A percentile compares a stretch with the other conserved stretches of the same genome.
phyloP scores from a whole-genome alignment of 768 basidiomycete species.

The Strobilomyces echinocephalus region DNA sequence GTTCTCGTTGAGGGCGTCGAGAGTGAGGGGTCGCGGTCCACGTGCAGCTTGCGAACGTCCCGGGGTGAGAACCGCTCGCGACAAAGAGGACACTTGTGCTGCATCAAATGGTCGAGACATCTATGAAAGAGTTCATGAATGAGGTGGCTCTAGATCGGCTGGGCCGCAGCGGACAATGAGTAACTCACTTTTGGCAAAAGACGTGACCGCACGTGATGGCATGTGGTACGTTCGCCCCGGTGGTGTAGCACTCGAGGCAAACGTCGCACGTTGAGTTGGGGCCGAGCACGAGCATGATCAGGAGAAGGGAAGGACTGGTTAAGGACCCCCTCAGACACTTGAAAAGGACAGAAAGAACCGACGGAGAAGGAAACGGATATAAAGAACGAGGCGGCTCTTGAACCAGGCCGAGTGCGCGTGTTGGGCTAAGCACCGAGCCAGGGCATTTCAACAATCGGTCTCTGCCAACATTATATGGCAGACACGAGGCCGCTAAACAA shows the following conservation, averaged over 20 bases:
- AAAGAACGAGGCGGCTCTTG: slow-evolving; percentile 17
- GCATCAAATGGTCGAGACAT: slow-evolving; percentile 49
- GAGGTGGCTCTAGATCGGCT: slow-evolving; percentile 4
- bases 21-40: slow-evolving; percentile 42
- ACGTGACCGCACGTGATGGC: slow-evolving; percentile 69
- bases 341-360: slow-evolving; percentile 1
- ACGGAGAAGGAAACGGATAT: slow-evolving; percentile 10
- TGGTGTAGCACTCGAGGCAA: slow-evolving; percentile 61
- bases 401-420: slow-evolving; percentile 31
- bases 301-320: slow-evolving; percentile 28
- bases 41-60: slow-evolving; percentile 51
- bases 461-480: slow-evolving; percentile 31
- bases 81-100: slow-evolving; percentile 59
- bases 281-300: slow-evolving; percentile 62
- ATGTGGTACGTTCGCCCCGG: slow-evolving; percentile 52
- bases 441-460: slow-evolving; percentile 18
- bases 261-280: slow-evolving; percentile 69
- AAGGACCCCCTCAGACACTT: slow-evolving; percentile 28
- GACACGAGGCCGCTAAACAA: slow-evolving; percentile 34
- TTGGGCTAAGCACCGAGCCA: slow-evolving; percentile 21
- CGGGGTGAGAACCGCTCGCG: slow-evolving; percentile 46
- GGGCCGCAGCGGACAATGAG: slow-evolving; percentile 17
- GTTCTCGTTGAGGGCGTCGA: slow-evolving; percentile 12
- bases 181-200: slow-evolving; percentile 48
- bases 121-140: slow-evolving; percentile 30